phyloP scores from a whole-genome alignment of 2,329 filamentous ascomycete species.

The Microsporum canis region DNA sequence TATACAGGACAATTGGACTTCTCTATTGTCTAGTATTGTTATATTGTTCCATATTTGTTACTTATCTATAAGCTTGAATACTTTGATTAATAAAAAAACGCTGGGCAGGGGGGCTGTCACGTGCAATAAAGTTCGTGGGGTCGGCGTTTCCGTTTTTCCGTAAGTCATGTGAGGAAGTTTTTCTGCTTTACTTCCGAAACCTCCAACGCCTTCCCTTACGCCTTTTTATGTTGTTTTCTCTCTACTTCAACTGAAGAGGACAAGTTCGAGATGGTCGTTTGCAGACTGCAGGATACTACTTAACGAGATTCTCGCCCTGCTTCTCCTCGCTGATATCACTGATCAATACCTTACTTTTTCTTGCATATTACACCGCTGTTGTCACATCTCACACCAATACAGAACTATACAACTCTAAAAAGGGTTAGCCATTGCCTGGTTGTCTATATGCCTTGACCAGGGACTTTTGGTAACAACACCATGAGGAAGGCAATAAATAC shows the following conservation, averaged over 20 bases:
- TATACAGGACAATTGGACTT: no score
- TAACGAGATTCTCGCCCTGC: neutral
- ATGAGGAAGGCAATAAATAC: neutral
- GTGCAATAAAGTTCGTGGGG: neutral
- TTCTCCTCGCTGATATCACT: neutral
- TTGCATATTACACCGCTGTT: neutral
- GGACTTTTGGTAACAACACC: neutral
- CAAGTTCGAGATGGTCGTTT: neutral
- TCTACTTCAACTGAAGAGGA: neutral
- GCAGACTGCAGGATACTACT: neutral
- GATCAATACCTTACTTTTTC: neutral
- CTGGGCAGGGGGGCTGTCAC: neutral
- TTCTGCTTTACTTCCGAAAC: neutral
- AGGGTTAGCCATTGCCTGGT: neutral
- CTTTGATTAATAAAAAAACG: neutral
- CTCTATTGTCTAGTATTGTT: neutral
- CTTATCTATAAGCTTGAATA: no score
- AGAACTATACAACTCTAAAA: slow-evolving; percentile 1
- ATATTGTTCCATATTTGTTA: neutral
- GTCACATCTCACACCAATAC: neutral
- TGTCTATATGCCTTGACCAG: neutral
- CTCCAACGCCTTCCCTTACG: no score
- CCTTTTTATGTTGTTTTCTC: neutral
- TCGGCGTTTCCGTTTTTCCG: neutral
- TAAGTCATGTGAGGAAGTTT: neutral